Percentiles rank a stretch among this genome's conserved stretches.
phyloP scores from a whole-genome alignment of 495 filamentous ascomycete genomes.

The Talaromyces nanjingensis region DNA sequence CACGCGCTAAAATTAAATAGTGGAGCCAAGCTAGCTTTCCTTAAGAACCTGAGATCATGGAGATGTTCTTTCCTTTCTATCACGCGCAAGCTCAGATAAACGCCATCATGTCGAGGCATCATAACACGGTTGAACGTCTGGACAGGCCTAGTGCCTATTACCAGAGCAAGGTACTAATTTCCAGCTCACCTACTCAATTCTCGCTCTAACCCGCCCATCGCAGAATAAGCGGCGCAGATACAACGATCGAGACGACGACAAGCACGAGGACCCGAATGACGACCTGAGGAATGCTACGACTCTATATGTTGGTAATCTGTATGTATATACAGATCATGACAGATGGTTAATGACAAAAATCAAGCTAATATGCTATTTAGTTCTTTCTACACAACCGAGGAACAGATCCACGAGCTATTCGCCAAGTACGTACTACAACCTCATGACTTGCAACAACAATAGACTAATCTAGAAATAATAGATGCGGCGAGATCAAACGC shows the following conservation, averaged over 20 bases:
- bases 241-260: constrained; percentile 51
- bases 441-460: not conserved
- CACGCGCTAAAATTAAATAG: constrained; percentile 1
- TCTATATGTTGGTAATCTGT: constrained; percentile 97
- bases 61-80: not conserved
- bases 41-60: not conserved
- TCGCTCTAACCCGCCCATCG: not conserved
- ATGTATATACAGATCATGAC: constrained; percentile 24
- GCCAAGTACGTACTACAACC: constrained; percentile 51
- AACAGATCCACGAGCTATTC: constrained; percentile 97
- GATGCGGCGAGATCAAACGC: constrained; percentile 93
- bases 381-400: constrained; percentile 99
- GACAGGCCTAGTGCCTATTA: constrained; percentile 90
- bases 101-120: constrained; percentile 5
- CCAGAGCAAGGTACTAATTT: constrained; percentile 55
- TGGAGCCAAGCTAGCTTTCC: constrained; percentile 2
- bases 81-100: not conserved
- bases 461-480: constrained; percentile 16
- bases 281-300: constrained; percentile 83
- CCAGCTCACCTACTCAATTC: not conserved
- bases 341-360: not conserved
- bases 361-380: constrained; percentile 32
- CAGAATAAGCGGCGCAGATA: constrained; percentile 65
- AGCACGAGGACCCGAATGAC: constrained; percentile 54
- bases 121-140: constrained; percentile 73